Base-by-base conservation (phyloP, 225 moss, liverwort and hornwort genomes). In the Ulota crispa region DNA sequence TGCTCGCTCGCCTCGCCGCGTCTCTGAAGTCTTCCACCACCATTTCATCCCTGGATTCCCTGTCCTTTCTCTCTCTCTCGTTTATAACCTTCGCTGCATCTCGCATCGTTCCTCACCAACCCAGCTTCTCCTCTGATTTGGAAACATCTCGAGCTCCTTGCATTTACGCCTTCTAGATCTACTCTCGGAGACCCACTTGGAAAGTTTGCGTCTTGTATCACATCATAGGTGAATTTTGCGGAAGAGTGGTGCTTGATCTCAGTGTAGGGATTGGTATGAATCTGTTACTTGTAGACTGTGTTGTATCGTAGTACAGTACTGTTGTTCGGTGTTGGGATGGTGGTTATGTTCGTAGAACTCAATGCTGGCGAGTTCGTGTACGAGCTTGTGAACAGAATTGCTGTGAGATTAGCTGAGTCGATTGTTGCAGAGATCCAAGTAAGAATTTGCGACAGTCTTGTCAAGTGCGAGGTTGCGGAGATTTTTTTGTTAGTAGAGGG, bases 1-100 rank as follows among this genome's bases (percentile, higher is more conserved):
- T 2, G 3, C 13, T 62, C 84, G 69, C 19, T 41, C 70, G 84
- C 84, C 20, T 42, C 70, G 84, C 84, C 80, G 84, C 84, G 80
- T 84, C 75, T 53, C 31, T 41, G 9, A 56, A 16, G 31, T 31
- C 53, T 30, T 9, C 43, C 56, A 68, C n/a, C 27, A 45, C 37
- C 53, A 54, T n/a, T 21, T 23, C 37, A 9, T 45, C 10, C 15
- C 9, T 57, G 3, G 37, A 70, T 56, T 31, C 47, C 43, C 55
- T 12, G 12, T 11, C 23, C 28, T n/a, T n/a, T 10, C 28, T 45
- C 45, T 45, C 43, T 43, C 62, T 69, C 63, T 3, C 10, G 27
- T 43, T 55, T 55, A 24, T 34, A 20, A 31, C 18, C 43, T 16
- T 24, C 62, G 19, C 60, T 26, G 41, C 12, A 34, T 65, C 53